Percentiles rank a stretch among this genome's conserved stretches.
Conservation (phyloP, 2,329 filamentous ascomycete genomes). For the Fusarium subglutinans region DNA sequence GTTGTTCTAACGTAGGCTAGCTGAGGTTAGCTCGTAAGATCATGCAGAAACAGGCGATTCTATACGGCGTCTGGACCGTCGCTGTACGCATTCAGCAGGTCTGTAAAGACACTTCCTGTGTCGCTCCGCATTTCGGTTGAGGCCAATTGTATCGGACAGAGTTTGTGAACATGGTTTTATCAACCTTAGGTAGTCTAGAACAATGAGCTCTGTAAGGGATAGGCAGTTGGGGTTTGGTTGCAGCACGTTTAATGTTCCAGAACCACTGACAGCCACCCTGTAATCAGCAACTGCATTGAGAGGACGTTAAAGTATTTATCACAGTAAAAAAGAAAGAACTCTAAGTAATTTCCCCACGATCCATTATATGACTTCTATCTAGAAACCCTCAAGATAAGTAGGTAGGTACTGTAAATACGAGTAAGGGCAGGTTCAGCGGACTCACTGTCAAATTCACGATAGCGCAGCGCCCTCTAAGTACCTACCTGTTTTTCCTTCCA, state of each 20-base stretch:
- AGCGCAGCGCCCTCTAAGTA: constrained; percentile 1
- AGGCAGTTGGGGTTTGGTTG: not conserved
- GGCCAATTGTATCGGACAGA: not conserved
- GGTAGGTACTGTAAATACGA: too few species aligned
- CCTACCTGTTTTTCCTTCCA: not conserved
- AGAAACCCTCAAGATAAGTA: too few species aligned
- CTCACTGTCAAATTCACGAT: too few species aligned
- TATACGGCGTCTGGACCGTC: not conserved
- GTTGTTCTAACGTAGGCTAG: not conserved
- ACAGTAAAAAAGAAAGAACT: not conserved
- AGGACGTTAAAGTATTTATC: not conserved
- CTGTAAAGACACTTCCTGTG: not conserved
- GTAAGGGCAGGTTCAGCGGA: too few species aligned
- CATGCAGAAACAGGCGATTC: not conserved
- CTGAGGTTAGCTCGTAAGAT: too few species aligned
- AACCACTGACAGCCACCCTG: not conserved
- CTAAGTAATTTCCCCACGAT: not conserved
- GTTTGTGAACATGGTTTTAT: not conserved
- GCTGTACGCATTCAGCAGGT: not conserved
- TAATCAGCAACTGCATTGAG: too few species aligned
- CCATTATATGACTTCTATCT: not conserved
- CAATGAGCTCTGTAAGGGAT: not conserved
- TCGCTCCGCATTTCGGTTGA: not conserved
- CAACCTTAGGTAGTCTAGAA: too few species aligned
- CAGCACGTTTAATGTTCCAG: not conserved